These are phyloP conservation scores for Hypomontagnella monticulosa DNA, from an alignment of 495 filamentous ascomycete species.

Conservation along the genomic window DNA sequence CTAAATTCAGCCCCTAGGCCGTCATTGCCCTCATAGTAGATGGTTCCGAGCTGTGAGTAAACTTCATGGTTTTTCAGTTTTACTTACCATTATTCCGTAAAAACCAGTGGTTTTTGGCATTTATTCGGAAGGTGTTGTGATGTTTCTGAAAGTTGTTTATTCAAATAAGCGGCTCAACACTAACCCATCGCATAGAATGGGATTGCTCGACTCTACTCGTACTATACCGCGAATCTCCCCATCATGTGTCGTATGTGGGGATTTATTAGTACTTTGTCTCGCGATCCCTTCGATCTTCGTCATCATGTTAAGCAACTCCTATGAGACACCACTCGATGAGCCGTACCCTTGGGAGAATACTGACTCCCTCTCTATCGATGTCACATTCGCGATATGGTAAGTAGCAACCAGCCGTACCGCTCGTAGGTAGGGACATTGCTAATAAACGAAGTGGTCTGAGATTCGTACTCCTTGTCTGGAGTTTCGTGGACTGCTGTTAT, in stretches of 20 bases:
- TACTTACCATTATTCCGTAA: background rate
- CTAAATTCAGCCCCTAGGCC: slow-evolving; percentile 22
- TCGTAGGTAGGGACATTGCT: background rate
- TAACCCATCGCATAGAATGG: slow-evolving; percentile 18
- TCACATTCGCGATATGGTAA: slow-evolving; percentile 38
- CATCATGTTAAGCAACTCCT: slow-evolving; percentile 11
- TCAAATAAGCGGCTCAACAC: background rate
- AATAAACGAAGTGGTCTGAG: slow-evolving; percentile 20
- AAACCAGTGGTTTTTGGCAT: background rate
- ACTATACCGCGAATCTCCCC: slow-evolving; percentile 34
- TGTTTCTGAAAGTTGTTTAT: background rate
- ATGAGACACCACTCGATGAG: background rate
- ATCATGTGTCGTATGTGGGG: slow-evolving; percentile 24
- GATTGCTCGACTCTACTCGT: slow-evolving; percentile 35
- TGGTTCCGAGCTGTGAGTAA: slow-evolving; percentile 36
- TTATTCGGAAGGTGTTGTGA: background rate
- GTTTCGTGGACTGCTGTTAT: slow-evolving; percentile 34
- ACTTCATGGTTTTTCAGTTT: background rate
- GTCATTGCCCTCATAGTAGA: slow-evolving; percentile 36
- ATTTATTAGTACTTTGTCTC: slow-evolving; percentile 31
- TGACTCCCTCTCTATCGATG: slow-evolving; percentile 20
- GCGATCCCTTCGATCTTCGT: slow-evolving; percentile 35
- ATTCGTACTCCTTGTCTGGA: slow-evolving; percentile 32
- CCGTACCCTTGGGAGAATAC: slow-evolving; percentile 32
- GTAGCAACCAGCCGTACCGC: background rate